phyloP scores from a whole-genome alignment of 768 basidiomycete species.

The Pseudohyphozyma bogoriensis region DNA sequence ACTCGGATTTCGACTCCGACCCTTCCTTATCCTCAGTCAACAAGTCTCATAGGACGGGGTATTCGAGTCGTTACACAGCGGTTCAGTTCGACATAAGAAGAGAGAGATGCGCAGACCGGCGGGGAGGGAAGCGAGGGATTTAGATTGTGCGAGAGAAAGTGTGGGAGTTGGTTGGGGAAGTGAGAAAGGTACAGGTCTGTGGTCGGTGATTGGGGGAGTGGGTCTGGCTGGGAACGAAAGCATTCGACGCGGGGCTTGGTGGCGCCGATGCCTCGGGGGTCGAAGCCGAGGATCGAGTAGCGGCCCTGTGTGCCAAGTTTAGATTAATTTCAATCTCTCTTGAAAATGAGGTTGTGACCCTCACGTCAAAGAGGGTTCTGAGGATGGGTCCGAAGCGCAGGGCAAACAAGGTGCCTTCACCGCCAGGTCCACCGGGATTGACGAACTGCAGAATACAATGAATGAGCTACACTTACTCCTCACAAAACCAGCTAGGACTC shows the following conservation, averaged over 20 bases:
- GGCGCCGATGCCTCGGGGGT: neutral
- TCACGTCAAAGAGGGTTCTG: neutral
- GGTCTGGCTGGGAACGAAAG: neutral
- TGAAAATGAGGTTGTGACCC: neutral
- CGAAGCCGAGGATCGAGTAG: neutral
- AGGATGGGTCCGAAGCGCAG: neutral
- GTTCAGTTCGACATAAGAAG: no score
- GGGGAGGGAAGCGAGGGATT: no score
- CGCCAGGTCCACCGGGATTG: slow-evolving; percentile 2
- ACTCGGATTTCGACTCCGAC: no score
- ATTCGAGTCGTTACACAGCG: no score
- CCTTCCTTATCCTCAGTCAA: no score
- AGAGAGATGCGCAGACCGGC: no score
- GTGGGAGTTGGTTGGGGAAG: no score
- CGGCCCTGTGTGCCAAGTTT: neutral
- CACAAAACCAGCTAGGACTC: neutral
- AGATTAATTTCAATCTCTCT: neutral
- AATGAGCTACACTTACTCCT: neutral
- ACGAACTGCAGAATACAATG: neutral
- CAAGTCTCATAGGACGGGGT: no score
- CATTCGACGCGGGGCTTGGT: neutral
- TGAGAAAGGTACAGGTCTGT: no score
- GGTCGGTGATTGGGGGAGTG: no score
- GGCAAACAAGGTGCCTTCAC: no score
- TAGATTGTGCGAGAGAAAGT: no score